Percentiles rank a stretch among this genome's conserved stretches.
phyloP scores from a whole-genome alignment of 129 eudicot species.

The Artemisia argyi region DNA sequence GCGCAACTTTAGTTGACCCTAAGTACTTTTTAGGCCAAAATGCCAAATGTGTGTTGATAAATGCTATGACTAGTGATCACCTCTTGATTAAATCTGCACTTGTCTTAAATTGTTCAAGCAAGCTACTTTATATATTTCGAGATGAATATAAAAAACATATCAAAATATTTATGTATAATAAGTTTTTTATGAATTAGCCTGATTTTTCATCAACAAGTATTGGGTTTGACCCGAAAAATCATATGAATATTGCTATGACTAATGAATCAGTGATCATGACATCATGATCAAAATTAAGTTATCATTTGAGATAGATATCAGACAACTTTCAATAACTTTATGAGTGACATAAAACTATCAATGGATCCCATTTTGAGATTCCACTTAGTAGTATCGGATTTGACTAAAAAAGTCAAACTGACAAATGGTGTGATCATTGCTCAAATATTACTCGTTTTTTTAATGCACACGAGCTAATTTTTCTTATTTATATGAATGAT shows the following conservation, averaged over 20 bases:
- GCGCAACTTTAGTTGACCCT: too few relatives aligned
- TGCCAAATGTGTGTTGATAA: neutral
- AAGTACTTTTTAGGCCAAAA: too few relatives aligned
- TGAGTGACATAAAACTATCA: neutral
- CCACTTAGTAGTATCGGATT: neutral
- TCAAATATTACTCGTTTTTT: neutral
- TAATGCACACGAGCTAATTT: too few relatives aligned
- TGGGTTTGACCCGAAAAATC: constrained; percentile 26
- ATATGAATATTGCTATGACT: neutral
- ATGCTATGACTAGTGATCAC: neutral
- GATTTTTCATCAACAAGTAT: neutral
- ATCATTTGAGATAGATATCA: too few relatives aligned
- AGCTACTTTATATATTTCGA: neutral
- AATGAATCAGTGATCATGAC: constrained; percentile 3
- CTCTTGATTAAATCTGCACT: neutral
- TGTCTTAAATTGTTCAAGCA: constrained; percentile 7
- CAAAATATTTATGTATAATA: too few relatives aligned
- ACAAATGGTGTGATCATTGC: constrained; percentile 8
- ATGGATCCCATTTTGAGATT: neutral
- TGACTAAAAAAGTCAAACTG: constrained; percentile 24
- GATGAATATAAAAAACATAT: neutral
- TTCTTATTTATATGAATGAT: too few relatives aligned
- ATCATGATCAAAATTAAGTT: neutral
- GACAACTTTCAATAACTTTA: neutral
- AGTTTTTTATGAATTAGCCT: too few relatives aligned